Evolutionary conservation across 257 asterid species (phyloP).

Genomic region (Petrea volubilis): DNA sequence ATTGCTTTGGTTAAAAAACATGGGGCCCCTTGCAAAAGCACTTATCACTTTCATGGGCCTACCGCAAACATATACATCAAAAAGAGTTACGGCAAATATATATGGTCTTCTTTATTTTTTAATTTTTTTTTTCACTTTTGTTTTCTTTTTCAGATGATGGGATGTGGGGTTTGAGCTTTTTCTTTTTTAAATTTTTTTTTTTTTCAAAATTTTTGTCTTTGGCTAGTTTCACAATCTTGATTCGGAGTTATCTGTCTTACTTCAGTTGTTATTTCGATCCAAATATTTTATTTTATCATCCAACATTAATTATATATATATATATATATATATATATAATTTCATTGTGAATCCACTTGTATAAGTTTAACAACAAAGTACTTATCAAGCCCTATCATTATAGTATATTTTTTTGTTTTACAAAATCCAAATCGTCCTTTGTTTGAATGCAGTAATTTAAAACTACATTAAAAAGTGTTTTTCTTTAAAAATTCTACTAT

Average conservation of each 20-base stretch:
- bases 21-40: constrained; percentile 8
- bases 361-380: too few relatives aligned
- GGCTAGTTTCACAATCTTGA: neutral
- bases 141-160: constrained; percentile 15
- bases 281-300: neutral
- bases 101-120: neutral
- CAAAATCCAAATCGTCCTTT: too few relatives aligned
- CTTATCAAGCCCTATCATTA: too few relatives aligned
- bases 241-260: neutral
- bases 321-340: too few relatives aligned
- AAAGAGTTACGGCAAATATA: constrained; percentile 26
- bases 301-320: too few relatives aligned
- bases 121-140: neutral
- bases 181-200: neutral
- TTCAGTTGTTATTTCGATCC: constrained; percentile 18
- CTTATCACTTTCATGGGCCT: constrained; percentile 23
- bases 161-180: constrained; percentile 3
- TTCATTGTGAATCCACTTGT: too few relatives aligned
- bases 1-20: constrained; percentile 16
- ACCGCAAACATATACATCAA: too few relatives aligned
- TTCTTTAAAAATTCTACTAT: too few relatives aligned
- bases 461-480: too few relatives aligned
- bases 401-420: too few relatives aligned
- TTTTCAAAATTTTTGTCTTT: constrained; percentile 3
- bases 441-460: too few relatives aligned